Conservation (phyloP, 2,329 filamentous ascomycete genomes). For the Pseudocercospora cruenta region DNA sequence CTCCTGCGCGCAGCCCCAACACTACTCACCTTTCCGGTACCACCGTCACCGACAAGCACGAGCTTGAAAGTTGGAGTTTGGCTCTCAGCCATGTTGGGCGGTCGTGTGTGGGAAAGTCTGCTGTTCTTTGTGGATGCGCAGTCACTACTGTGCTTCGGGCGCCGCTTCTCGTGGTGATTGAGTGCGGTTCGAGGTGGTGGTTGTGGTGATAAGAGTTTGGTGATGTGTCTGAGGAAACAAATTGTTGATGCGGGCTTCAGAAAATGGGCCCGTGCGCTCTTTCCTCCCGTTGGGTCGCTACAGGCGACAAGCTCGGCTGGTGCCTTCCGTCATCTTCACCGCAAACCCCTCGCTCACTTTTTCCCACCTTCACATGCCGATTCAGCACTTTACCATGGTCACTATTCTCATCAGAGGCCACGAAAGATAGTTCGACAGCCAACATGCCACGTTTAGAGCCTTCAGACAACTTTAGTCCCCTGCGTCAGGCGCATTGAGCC, state of each 20-base stretch:
- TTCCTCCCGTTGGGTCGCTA: slow-evolving; percentile 2
- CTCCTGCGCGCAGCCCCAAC: background rate
- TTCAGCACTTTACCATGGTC: background rate
- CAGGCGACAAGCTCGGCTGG: background rate
- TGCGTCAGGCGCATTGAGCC: background rate
- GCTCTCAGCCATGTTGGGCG: slow-evolving; percentile 6
- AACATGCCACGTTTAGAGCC: background rate
- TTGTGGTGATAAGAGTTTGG: background rate
- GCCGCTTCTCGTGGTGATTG: slow-evolving; percentile 1
- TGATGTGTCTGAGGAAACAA: background rate
- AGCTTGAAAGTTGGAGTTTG: slow-evolving; percentile 91
- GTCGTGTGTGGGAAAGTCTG: background rate
- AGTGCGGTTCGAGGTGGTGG: background rate
- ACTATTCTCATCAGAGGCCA: background rate
- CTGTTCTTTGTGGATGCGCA: background rate
- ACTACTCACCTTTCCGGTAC: slow-evolving; percentile 91
- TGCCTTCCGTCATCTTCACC: slow-evolving; percentile 9
- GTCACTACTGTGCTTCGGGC: background rate
- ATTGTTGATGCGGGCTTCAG: background rate
- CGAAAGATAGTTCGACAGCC: background rate
- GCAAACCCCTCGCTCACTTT: slow-evolving; percentile 4
- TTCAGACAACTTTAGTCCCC: background rate
- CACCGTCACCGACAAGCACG: slow-evolving; percentile 98
- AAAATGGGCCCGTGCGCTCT: slow-evolving; percentile 1
- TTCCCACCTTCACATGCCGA: background rate